Conservation (phyloP, 345 rosid genomes). For the Salix dunnii region DNA sequence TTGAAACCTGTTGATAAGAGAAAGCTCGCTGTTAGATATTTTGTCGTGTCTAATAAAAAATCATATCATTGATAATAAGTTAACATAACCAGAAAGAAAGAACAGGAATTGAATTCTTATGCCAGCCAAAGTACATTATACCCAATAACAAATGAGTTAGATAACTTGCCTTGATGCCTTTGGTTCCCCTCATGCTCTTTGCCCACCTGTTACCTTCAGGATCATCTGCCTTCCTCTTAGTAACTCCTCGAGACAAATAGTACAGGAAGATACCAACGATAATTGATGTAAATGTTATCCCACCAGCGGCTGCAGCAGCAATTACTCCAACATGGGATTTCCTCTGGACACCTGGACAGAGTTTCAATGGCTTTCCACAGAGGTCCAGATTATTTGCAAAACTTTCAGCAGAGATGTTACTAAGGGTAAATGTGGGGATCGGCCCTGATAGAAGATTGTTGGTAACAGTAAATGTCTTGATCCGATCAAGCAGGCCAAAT, state of each 20-base stretch:
- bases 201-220: conserved; percentile 96
- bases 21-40: conserved; percentile 13
- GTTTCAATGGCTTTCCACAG: conserved; percentile 55
- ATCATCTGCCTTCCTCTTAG: conserved; percentile 71
- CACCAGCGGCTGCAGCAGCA: conserved; percentile 66
- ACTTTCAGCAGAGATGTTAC: neutral
- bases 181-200: conserved; percentile 57
- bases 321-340: conserved; percentile 35
- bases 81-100: neutral
- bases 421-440: conserved; percentile 25
- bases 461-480: conserved; percentile 50
- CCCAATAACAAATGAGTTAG: conserved; percentile 2
- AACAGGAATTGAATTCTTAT: neutral
- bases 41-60: neutral
- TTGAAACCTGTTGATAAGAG: conserved; percentile 58
- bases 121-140: neutral
- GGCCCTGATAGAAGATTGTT: conserved; percentile 61
- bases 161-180: conserved; percentile 63
- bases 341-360: conserved; percentile 23
- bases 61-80: neutral
- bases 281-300: conserved; percentile 62
- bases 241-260: conserved; percentile 51
- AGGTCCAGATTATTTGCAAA: conserved; percentile 57
- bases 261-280: conserved; percentile 44
- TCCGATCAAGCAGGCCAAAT: conserved; percentile 46